Base-by-base conservation (phyloP, 352 stramenopile genomes). In the Pythium grandisporangium region DNA sequence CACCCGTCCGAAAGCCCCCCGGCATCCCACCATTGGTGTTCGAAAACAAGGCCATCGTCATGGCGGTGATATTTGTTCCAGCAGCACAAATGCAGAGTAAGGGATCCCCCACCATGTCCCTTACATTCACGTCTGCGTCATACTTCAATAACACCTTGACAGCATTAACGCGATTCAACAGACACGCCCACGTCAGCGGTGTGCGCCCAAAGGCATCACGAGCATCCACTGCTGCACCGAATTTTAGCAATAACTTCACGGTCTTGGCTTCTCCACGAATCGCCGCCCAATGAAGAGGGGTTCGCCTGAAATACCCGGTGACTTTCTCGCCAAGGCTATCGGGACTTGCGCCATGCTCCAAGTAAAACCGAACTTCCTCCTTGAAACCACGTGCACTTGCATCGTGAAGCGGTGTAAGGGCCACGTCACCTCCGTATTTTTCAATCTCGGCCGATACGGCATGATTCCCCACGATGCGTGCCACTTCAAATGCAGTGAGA, bases 401-500 rank as follows among this genome's bases (percentile, higher is more conserved):
- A 22, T 76, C 66, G 30, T 92, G 78, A 30, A 92, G 55, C 19
- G 78, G 78, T 19, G 78, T 92, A 2, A 92, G 42, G 11, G 61
- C 66, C n/a, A 92, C 69, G 19, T 92, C 78, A 6, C 63, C 78
- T 13, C 78, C 78, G 27, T 82, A 89, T 22, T 85, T 82, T 29
- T 87, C 72, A 48, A 92, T 84, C 27, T 79, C 67, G 8, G 65
- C 64, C 4, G 76, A 75, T 16, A 89, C 71, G 0, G 62, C 64
- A 10, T 76, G 61, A 25, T 88, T 80, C 1, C 76, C 78, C 23
- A 66, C 62, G 8, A 87, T 53, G 11, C 75, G 58, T 14, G 74
- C 75, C 25, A 88, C 62, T 53, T 89, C 70, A 51, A 83, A 89
- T 6, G 78, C 60, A 12, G 78, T 92, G 13, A 80, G 26, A 27